Base-by-base conservation (phyloP, 306 rosid species). In the Gleditsia sinensis region DNA sequence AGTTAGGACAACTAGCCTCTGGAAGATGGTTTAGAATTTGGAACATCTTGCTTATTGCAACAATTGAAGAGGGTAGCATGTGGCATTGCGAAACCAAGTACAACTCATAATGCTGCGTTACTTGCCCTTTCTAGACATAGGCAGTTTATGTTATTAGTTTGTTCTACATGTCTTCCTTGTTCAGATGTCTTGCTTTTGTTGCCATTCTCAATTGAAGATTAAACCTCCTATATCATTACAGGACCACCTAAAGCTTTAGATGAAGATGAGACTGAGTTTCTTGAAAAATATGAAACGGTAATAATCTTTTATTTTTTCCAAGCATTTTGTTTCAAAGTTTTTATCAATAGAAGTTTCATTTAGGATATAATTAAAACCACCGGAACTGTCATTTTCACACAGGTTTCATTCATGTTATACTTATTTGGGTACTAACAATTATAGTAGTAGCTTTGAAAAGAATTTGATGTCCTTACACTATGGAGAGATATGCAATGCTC, bases 201-300 rank as follows among this genome's bases (percentile, higher is more conserved):
- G 46, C 42, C 46, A 39, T 46, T 56, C 40, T 9, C 33, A 50
- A 23, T 24, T 77, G 68, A 75, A 45, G 64, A 37, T 75, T n/a
- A 28, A 45, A 49, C 20, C 14, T 28, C 54, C 67, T 32, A 50
- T 76, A 36, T 71, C 70, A 57, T 80, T 60, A 37, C 80, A 94
- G 96, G 98, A 74, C 98, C 98, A 9, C 97, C 98, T 48, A 94
- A 94, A 87, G 94, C 98, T 78, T 83, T 94, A 85, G 98, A 94
- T 1, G 97, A 91, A 21, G 98, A 94, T 4, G 98, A 91, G 91
- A 86, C 96, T 0, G 97, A 94, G 74, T 94, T 94, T 81, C 96
- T 94, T 71, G 97, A 94, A 12, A 88, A 72, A 16, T 80, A 75
- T 70, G 97, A 94, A 81, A 53, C 53, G 42, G 96, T 94, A 61